Evolutionary conservation across 2,329 filamentous ascomycete genomes (phyloP).

Genomic region (Calonectria pseudoturangicola): DNA sequence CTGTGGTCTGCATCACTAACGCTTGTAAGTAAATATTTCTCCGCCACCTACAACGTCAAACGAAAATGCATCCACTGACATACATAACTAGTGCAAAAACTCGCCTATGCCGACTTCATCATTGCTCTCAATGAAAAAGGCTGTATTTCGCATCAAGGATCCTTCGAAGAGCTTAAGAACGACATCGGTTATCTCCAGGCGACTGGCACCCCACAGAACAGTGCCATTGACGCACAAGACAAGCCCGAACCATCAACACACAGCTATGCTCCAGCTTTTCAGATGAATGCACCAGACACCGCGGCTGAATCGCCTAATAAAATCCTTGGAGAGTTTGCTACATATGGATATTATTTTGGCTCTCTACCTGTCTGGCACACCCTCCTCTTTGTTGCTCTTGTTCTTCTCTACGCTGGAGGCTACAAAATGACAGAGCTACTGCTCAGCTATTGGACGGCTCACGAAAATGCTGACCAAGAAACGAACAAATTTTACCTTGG

Average conservation of each 20-base stretch:
- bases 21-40: no score
- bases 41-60: no score
- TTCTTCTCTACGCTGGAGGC: conserved; percentile 32
- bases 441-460: conserved; percentile 42
- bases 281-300: not conserved
- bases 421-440: conserved; percentile 45
- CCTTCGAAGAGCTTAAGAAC: conserved; percentile 37
- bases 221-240: not conserved
- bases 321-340: conserved; percentile 1
- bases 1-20: not conserved
- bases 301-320: not conserved
- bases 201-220: not conserved
- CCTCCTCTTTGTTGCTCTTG: conserved; percentile 15
- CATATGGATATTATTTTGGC: conserved; percentile 18
- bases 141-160: conserved; percentile 36
- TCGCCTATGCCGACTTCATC: conserved; percentile 24
- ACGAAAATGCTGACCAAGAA: conserved; percentile 10
- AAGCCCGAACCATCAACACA: not conserved
- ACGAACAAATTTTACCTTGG: conserved; percentile 44
- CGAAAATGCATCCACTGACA: no score
- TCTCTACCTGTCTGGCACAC: not conserved
- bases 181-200: conserved; percentile 35
- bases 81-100: not conserved
- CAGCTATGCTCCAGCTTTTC: not conserved
- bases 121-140: conserved; percentile 36